These are phyloP conservation scores for Biscogniauxia marginata DNA, from an alignment of 2,329 filamentous ascomycete genomes.

Conservation along the genomic window DNA sequence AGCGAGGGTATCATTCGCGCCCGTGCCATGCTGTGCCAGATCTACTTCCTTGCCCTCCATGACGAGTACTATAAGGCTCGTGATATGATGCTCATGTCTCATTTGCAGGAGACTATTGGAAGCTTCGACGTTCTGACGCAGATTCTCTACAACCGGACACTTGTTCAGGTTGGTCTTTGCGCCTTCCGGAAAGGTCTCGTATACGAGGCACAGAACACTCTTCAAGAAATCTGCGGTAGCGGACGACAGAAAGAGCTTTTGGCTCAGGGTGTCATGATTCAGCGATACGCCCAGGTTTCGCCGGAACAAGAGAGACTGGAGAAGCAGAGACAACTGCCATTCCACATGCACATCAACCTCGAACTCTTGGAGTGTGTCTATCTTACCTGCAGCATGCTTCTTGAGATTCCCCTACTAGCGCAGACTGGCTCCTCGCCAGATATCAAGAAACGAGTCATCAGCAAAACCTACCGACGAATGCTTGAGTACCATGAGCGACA, in stretches of 20 bases:
- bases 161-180: constrained; percentile 96
- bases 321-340: constrained; percentile 94
- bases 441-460: constrained; percentile 95
- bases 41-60: constrained; percentile 96
- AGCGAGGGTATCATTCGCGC: constrained; percentile 96
- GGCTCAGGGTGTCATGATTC: constrained; percentile 97
- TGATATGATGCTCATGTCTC: constrained; percentile 99
- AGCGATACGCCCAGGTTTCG: constrained; percentile 92
- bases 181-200: constrained; percentile 96
- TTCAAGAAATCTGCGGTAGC: constrained; percentile 97
- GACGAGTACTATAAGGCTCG: constrained; percentile 97
- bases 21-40: constrained; percentile 95
- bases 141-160: constrained; percentile 96
- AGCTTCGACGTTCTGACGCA: constrained; percentile 97
- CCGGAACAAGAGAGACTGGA: constrained; percentile 97
- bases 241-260: constrained; percentile 97
- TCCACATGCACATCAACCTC: constrained; percentile 99
- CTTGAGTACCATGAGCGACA: constrained; percentile 99
- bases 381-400: constrained; percentile 97
- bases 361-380: constrained; percentile 98
- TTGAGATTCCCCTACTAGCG: constrained; percentile 95
- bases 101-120: constrained; percentile 93
- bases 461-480: constrained; percentile 99
- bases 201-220: constrained; percentile 95
- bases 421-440: constrained; percentile 96